These are phyloP conservation scores for Ascocoryne sarcoides DNA, from an alignment of 2,329 filamentous ascomycete species.

Conservation along the genomic window DNA sequence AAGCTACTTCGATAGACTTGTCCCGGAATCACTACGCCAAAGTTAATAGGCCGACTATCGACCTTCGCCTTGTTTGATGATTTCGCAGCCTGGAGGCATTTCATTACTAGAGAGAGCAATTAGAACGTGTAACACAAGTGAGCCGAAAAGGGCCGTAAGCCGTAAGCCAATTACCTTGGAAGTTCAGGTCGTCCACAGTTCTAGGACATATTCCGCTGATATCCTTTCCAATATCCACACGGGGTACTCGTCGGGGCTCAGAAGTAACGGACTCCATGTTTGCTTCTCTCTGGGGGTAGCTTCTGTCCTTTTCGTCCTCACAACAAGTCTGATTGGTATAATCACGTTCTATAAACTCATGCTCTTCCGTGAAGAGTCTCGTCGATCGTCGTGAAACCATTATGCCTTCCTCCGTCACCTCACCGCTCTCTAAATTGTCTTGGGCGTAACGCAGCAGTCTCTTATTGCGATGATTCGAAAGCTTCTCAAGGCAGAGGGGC, in stretches of 20 bases:
- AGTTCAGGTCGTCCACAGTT: too few relatives aligned
- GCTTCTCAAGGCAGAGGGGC: background rate
- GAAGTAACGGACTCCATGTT: background rate
- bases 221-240: slow-evolving; percentile 1
- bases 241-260: background rate
- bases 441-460: background rate
- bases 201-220: background rate
- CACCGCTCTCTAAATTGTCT: background rate
- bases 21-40: slow-evolving; percentile 63
- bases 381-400: slow-evolving; percentile 1
- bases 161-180: too few relatives aligned
- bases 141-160: too few relatives aligned
- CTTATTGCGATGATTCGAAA: background rate
- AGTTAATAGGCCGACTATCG: slow-evolving; percentile 53
- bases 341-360: background rate
- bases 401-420: background rate
- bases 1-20: slow-evolving; percentile 73
- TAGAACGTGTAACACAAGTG: too few relatives aligned
- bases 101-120: too few relatives aligned
- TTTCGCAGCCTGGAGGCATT: slow-evolving; percentile 5
- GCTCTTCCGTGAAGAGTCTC: background rate
- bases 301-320: background rate
- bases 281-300: background rate
- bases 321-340: background rate
- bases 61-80: slow-evolving; percentile 10